Evolutionary conservation across 306 rosid genomes (phyloP).

Genomic region (Mimosa pudica): DNA sequence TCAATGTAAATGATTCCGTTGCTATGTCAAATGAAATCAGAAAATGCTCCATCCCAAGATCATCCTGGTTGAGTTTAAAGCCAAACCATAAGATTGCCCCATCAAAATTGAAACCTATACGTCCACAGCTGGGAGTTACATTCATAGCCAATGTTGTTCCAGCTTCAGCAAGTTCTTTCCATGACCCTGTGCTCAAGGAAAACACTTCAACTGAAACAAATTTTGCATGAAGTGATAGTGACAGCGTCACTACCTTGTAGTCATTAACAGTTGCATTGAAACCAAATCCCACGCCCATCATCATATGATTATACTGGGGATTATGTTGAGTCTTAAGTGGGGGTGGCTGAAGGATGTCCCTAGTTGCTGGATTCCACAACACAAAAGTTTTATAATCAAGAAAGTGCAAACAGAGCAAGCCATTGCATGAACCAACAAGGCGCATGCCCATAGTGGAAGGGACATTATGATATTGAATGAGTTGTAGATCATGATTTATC

Average conservation of each 20-base stretch:
- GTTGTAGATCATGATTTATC: background rate
- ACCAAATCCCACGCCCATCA: background rate
- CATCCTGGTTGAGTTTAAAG: too few relatives aligned
- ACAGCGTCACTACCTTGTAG: background rate
- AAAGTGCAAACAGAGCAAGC: background rate
- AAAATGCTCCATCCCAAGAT: too few relatives aligned
- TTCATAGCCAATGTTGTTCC: too few relatives aligned
- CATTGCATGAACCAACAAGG: background rate
- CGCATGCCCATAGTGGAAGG: too few relatives aligned
- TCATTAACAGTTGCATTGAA: background rate
- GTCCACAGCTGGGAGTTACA: too few relatives aligned
- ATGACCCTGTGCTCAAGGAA: background rate
- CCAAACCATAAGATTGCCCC: background rate
- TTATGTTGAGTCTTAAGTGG: too few relatives aligned
- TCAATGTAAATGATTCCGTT: background rate
- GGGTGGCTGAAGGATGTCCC: background rate
- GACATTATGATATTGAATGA: background rate
- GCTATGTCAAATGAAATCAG: background rate
- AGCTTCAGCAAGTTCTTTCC: background rate
- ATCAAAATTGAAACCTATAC: too few relatives aligned
- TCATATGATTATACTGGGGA: too few relatives aligned
- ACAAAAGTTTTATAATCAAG: background rate
- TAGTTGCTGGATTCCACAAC: background rate
- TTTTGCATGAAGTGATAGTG: too few relatives aligned
- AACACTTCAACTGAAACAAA: background rate